Percentiles rank a stretch among this genome's conserved stretches.
These are phyloP conservation scores for Neurospora cerealis DNA, from an alignment of 495 filamentous ascomycete species.

Conservation along the genomic window DNA sequence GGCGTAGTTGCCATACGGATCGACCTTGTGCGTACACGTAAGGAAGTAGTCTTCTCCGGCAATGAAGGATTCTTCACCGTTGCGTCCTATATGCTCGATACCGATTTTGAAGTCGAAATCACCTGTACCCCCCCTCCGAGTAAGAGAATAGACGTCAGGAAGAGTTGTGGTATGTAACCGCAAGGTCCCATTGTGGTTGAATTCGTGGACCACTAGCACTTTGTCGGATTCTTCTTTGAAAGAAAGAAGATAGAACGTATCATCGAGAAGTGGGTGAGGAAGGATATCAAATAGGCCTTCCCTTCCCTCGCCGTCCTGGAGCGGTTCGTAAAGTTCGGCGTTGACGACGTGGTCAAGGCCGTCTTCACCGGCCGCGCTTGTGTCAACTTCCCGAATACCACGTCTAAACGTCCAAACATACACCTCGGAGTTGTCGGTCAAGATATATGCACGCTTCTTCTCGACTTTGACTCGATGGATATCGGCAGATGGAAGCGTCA, in stretches of 20 bases:
- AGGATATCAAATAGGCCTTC: background rate
- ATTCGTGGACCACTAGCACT: background rate
- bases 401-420: conserved; percentile 1
- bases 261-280: background rate
- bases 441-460: background rate
- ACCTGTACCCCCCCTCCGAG: background rate
- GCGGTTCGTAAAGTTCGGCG: fast-evolving
- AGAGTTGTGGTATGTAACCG: background rate
- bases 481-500: background rate
- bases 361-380: background rate
- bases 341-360: background rate
- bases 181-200: background rate
- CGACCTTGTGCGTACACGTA: background rate
- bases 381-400: conserved; percentile 1
- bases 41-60: no score
- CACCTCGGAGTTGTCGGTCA: background rate
- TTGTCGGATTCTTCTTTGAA: background rate
- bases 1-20: background rate
- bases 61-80: background rate
- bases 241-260: background rate
- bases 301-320: background rate
- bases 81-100: background rate
- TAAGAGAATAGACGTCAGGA: background rate
- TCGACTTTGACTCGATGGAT: background rate
- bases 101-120: background rate